Evolutionary conservation across 768 basidiomycete genomes (phyloP).

Genomic region (Serpula lacrymans): DNA sequence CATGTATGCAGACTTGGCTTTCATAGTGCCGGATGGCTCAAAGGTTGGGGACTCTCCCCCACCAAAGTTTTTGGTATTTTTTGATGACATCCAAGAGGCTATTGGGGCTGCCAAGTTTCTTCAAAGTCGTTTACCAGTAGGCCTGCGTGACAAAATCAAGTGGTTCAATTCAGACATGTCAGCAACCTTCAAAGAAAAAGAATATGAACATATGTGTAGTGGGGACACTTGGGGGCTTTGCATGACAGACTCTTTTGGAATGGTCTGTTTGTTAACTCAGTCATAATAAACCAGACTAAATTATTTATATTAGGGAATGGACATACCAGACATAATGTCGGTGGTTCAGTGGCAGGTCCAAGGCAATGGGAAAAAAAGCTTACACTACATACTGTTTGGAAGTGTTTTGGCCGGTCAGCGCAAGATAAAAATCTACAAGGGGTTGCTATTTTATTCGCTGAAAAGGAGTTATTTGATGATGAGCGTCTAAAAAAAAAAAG

Average conservation of each 20-base stretch:
- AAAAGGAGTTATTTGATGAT: constrained; percentile 25
- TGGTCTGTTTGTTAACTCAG: constrained; percentile 19
- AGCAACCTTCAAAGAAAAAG: constrained; percentile 11
- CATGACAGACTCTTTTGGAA: constrained; percentile 31
- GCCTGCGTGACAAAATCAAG: constrained; percentile 13
- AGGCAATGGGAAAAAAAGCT: too few relatives aligned
- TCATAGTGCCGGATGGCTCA: constrained; percentile 12
- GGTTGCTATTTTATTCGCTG: constrained; percentile 23
- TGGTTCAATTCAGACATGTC: constrained; percentile 22
- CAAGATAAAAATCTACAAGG: constrained; percentile 9
- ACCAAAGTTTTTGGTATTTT: constrained; percentile 23
- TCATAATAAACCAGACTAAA: constrained; percentile 1
- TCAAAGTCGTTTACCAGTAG: constrained; percentile 6
- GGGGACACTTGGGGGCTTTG: constrained; percentile 23
- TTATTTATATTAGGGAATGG: constrained; percentile 28
- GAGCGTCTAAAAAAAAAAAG: too few relatives aligned
- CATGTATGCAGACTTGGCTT: constrained; percentile 11
- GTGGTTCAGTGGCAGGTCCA: constrained; percentile 35
- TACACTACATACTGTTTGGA: constrained; percentile 25
- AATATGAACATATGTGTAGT: constrained; percentile 8
- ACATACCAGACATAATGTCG: constrained; percentile 29
- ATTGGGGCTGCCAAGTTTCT: constrained; percentile 11
- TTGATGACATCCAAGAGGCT: constrained; percentile 20
- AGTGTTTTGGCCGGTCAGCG: constrained; percentile 31
- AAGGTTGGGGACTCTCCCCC: constrained; percentile 6